phyloP scores from a whole-genome alignment of 371 early-diverging fungal species.

The Choanephora cucurbitarum region DNA sequence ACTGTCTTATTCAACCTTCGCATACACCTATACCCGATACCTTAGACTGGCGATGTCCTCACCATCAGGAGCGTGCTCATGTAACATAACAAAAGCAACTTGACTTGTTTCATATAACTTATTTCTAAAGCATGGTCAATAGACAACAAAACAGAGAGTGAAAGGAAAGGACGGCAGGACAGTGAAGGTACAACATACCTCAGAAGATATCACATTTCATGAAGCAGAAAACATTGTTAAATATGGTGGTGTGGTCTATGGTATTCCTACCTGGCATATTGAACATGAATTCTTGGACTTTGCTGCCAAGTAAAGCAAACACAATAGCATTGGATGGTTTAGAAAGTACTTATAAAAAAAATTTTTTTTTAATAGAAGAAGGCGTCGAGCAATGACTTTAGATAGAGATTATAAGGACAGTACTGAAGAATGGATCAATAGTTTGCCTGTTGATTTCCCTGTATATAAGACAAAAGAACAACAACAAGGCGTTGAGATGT shows the following conservation, averaged over 20 bases:
- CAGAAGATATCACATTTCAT: slow-evolving; percentile 8
- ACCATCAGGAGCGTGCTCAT: background rate
- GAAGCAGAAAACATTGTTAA: slow-evolving; percentile 19
- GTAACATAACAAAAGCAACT: background rate
- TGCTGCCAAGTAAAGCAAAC: slow-evolving; percentile 22
- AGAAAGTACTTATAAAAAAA: no score
- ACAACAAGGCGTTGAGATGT: slow-evolving; percentile 16
- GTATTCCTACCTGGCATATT: slow-evolving; percentile 42
- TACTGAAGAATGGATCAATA: background rate
- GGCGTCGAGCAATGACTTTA: no score
- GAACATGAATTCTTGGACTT: slow-evolving; percentile 47
- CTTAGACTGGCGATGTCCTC: background rate
- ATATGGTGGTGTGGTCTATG: slow-evolving; percentile 38
- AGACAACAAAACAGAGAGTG: slow-evolving; percentile 1
- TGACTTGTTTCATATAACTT: background rate
- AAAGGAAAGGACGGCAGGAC: background rate
- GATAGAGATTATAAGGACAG: background rate
- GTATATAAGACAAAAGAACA: background rate
- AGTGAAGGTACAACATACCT: background rate
- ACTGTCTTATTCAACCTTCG: background rate
- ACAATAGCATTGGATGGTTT: no score
- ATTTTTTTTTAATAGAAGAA: no score
- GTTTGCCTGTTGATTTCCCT: background rate
- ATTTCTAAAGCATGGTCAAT: background rate
- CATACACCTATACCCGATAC: background rate